Evolutionary conservation across 129 eudicot genomes (phyloP).

Genomic region (Flaveria sonorensis): DNA sequence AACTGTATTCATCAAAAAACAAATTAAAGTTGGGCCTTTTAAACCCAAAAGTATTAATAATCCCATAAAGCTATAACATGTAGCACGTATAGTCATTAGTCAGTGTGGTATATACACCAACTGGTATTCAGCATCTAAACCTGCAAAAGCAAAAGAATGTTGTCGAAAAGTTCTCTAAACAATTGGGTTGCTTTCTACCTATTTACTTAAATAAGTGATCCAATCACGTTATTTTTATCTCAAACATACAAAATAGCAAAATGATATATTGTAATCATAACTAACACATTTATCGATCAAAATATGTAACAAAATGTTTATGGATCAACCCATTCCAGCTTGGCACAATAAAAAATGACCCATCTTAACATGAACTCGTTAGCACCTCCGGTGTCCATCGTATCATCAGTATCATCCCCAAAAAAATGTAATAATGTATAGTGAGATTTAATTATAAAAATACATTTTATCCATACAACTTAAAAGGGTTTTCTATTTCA

Average conservation of each 20-base stretch:
- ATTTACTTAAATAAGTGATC: not conserved
- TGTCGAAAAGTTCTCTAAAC: not conserved
- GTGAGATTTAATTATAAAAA: not conserved
- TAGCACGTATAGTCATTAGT: not conserved
- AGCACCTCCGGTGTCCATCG: too few species aligned
- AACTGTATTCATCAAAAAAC: not conserved
- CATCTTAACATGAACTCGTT: not conserved
- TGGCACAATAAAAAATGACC: not conserved
- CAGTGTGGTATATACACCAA: not conserved
- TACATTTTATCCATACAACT: not conserved
- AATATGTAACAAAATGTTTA: not conserved
- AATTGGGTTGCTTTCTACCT: not conserved
- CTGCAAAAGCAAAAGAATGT: slow-evolving; percentile 23
- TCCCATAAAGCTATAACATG: slow-evolving; percentile 16
- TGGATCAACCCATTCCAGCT: too few species aligned
- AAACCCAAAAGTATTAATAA: not conserved
- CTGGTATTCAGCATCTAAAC: slow-evolving; percentile 10
- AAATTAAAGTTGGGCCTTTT: not conserved
- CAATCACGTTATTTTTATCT: not conserved
- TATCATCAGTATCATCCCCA: not conserved
- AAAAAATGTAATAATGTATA: not conserved
- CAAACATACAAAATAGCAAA: not conserved
- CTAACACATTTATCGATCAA: not conserved
- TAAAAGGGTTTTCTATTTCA: not conserved
- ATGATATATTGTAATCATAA: not conserved